These are phyloP conservation scores for Candida sanyiensis DNA, from an alignment of 805 yeast genomes.

Conservation along the genomic window DNA sequence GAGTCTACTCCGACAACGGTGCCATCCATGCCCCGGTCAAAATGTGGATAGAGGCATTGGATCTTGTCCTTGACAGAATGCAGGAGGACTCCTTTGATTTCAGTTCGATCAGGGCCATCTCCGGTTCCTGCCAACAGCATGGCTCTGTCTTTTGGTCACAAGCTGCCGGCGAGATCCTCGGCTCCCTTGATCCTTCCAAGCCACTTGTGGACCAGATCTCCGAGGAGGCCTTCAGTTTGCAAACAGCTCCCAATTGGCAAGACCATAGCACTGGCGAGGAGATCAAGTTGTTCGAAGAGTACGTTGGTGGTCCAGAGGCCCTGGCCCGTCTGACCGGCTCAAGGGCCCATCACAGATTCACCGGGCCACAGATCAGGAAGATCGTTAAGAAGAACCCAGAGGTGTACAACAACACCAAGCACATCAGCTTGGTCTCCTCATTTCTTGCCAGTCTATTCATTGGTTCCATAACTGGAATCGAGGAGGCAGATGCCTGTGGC, in stretches of 20 bases:
- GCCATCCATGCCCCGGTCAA: conserved; percentile 73
- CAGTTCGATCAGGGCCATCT: conserved; percentile 52
- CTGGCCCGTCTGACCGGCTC: conserved; percentile 76
- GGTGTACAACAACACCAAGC: conserved; percentile 47
- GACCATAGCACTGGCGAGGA: conserved; percentile 82
- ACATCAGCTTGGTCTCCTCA: conserved; percentile 72
- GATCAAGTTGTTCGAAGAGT: conserved; percentile 51
- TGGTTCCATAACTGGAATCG: conserved; percentile 60
- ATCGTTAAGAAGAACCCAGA: conserved; percentile 47
- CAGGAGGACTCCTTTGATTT: conserved; percentile 49
- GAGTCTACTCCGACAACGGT: conserved; percentile 57
- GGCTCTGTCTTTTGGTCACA: conserved; percentile 81
- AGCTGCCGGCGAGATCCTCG: conserved; percentile 38
- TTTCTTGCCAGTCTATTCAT: conserved; percentile 68
- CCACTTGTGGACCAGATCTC: conserved; percentile 42
- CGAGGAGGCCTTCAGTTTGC: conserved; percentile 51
- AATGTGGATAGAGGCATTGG: conserved; percentile 88
- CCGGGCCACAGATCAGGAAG: conserved; percentile 88
- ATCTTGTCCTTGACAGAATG: conserved; percentile 52
- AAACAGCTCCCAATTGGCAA: conserved; percentile 87
- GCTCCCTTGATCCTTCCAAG: conserved; percentile 28
- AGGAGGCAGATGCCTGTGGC: conserved; percentile 88
- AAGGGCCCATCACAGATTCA: conserved; percentile 81
- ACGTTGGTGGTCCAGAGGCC: conserved; percentile 51
- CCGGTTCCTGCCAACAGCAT: conserved; percentile 91